Percentiles rank a stretch among this genome's conserved stretches.
Conservation (phyloP, 2,329 filamentous ascomycete species). For the Ascochyta koolunga region DNA sequence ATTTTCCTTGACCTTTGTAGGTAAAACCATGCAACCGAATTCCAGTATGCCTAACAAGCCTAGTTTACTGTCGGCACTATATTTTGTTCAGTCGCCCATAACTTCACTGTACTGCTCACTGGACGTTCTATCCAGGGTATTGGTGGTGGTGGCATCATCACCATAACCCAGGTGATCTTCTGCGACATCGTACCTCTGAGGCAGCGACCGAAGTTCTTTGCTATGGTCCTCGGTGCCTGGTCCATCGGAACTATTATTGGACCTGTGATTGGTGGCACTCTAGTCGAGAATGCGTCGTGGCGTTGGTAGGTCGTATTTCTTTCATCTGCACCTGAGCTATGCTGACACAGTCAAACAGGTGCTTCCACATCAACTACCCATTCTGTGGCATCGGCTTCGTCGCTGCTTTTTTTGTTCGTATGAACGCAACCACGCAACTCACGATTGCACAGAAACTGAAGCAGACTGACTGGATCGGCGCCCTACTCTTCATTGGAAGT, state of each 20-base stretch:
- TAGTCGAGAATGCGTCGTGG: conserved; percentile 61
- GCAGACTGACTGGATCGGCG: conserved; percentile 53
- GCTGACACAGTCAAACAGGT: conserved; percentile 27
- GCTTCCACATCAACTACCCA: conserved; percentile 69
- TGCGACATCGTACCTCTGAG: conserved; percentile 54
- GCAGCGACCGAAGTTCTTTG: conserved; percentile 50
- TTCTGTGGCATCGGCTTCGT: conserved; percentile 49
- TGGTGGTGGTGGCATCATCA: conserved; percentile 49
- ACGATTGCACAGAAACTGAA: conserved; percentile 32
- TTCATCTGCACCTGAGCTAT: no score
- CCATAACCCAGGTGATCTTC: conserved; percentile 52
- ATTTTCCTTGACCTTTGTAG: conserved; percentile 47
- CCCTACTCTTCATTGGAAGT: conserved; percentile 47
- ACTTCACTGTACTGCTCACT: conserved; percentile 43
- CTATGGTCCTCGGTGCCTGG: conserved; percentile 54
- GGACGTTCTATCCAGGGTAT: conserved; percentile 48
- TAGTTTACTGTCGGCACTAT: conserved; percentile 55
- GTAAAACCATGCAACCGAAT: neutral
- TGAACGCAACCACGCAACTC: conserved; percentile 26
- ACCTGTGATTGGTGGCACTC: conserved; percentile 56
- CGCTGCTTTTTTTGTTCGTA: conserved; percentile 29
- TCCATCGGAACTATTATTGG: conserved; percentile 61
- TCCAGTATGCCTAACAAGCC: neutral
- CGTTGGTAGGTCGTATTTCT: conserved; percentile 52
- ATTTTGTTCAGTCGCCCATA: conserved; percentile 48